Evolutionary conservation across 441 rosid species (phyloP).

Genomic region (Biscutella laevigata): DNA sequence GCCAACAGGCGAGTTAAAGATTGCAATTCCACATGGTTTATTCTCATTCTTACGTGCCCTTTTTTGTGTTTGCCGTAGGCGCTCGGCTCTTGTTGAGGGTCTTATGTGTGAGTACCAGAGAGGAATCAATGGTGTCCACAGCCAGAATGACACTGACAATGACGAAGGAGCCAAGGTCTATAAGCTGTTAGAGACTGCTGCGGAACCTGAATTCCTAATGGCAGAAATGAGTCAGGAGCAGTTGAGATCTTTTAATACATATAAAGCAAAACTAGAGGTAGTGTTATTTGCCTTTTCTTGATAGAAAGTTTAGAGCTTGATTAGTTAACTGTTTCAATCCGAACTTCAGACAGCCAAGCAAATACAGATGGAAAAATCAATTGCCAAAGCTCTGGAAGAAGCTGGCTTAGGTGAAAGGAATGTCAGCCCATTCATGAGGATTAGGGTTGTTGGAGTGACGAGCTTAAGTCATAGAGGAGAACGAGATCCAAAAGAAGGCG

Average conservation of each 20-base stretch:
- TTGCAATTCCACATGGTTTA: not conserved
- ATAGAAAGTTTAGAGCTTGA: not conserved
- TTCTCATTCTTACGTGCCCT: not conserved
- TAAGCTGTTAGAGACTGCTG: slow-evolving; percentile 65
- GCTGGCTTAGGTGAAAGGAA: slow-evolving; percentile 72
- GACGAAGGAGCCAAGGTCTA: slow-evolving; percentile 83
- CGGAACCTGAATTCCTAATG: slow-evolving; percentile 91
- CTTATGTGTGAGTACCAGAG: slow-evolving; percentile 54
- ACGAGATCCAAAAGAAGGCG: slow-evolving; percentile 46
- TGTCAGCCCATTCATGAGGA: slow-evolving; percentile 80
- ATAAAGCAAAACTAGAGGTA: slow-evolving; percentile 74
- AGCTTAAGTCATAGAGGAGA: slow-evolving; percentile 30
- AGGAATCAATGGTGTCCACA: slow-evolving; percentile 31
- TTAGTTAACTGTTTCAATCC: not conserved
- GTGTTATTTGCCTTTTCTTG: slow-evolving; percentile 15
- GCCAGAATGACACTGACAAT: slow-evolving; percentile 52
- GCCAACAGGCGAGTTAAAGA: not conserved
- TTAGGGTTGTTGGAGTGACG: slow-evolving; percentile 71
- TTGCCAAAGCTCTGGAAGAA: slow-evolving; percentile 57
- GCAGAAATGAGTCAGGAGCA: slow-evolving; percentile 94
- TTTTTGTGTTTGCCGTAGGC: slow-evolving; percentile 35
- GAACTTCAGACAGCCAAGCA: slow-evolving; percentile 52
- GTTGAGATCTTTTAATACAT: slow-evolving; percentile 53
- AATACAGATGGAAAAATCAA: slow-evolving; percentile 50
- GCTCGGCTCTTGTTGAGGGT: slow-evolving; percentile 55